A percentile compares a stretch with the other conserved stretches of the same genome.
Conservation (phyloP, 805 yeast species). For the Metschnikowia hibisci region DNA sequence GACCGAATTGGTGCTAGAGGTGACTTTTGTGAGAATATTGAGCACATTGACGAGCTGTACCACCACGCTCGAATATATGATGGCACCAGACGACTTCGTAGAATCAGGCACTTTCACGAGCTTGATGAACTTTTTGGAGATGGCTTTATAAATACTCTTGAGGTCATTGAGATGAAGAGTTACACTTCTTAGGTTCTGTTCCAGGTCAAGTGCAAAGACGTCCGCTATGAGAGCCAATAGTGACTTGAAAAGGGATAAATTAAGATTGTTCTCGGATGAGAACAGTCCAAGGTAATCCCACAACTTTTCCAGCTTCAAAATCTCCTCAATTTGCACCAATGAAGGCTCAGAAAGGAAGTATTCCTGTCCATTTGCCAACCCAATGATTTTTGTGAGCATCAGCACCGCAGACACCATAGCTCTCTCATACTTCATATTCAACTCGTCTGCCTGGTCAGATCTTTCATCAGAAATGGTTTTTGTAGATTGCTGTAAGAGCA, state of each 20-base stretch:
- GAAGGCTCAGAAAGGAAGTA: conserved; percentile 11
- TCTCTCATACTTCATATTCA: conserved; percentile 59
- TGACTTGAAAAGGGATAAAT: conserved; percentile 29
- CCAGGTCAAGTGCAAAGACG: conserved; percentile 10
- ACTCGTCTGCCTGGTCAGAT: conserved; percentile 61
- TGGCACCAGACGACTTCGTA: conserved; percentile 20
- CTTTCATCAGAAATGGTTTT: conserved; percentile 74
- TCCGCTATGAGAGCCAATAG: conserved; percentile 11
- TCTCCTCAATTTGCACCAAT: conserved; percentile 17
- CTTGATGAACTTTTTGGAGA: conserved; percentile 45
- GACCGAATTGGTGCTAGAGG: conserved; percentile 12
- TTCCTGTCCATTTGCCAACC: conserved; percentile 17
- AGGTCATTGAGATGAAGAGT: conserved; percentile 14
- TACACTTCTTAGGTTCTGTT: conserved; percentile 17
- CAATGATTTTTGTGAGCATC: conserved; percentile 39
- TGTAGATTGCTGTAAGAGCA: conserved; percentile 52
- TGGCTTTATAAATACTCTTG: conserved; percentile 32
- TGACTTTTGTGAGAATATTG: conserved; percentile 19
- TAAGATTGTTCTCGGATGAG: conserved; percentile 23
- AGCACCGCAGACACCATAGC: conserved; percentile 48
- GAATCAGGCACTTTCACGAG: conserved; percentile 31
- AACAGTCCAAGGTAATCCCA: conserved; percentile 34
- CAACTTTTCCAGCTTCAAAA: conserved; percentile 26
- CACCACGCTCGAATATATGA: conserved; percentile 45
- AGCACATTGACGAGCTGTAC: conserved; percentile 49